Evolutionary conservation across 306 rosid genomes (phyloP).

Genomic region (Hippophae rhamnoides): DNA sequence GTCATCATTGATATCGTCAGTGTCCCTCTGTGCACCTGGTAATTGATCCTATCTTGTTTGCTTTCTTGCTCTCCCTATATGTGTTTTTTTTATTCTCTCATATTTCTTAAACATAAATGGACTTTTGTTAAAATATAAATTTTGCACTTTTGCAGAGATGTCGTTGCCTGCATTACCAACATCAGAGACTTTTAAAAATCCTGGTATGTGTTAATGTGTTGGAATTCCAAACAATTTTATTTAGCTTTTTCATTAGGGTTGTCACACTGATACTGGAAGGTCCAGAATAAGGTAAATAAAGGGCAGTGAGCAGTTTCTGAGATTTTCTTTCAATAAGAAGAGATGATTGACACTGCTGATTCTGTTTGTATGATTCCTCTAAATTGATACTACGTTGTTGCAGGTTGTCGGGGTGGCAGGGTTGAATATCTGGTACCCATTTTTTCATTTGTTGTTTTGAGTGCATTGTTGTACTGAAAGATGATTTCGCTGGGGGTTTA

Average conservation of each 20-base stretch:
- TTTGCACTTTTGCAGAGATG: conserved; percentile 61
- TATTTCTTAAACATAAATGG: background rate
- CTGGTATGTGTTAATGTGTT: conserved; percentile 44
- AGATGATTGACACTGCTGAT: background rate
- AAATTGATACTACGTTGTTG: conserved; percentile 25
- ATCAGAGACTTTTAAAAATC: conserved; percentile 68
- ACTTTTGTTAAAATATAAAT: conserved; percentile 13
- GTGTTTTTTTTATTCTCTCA: background rate
- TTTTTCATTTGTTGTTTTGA: conserved; percentile 48
- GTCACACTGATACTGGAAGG: no score
- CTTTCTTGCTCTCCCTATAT: conserved; percentile 5
- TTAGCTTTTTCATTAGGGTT: background rate
- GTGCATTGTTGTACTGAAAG: no score
- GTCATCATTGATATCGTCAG: conserved; percentile 65
- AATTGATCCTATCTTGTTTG: conserved; percentile 18
- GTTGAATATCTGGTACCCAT: conserved; percentile 40
- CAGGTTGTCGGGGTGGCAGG: conserved; percentile 62
- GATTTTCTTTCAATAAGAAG: no score
- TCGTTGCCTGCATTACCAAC: conserved; percentile 92
- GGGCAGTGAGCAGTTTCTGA: no score
- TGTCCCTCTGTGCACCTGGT: conserved; percentile 96
- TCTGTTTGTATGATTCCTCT: conserved; percentile 11
- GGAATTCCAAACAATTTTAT: background rate
- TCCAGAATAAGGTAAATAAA: no score
- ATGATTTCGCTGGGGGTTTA: no score